Base-by-base conservation (phyloP, 768 basidiomycete species). In the Xerocomellus intermedius region DNA sequence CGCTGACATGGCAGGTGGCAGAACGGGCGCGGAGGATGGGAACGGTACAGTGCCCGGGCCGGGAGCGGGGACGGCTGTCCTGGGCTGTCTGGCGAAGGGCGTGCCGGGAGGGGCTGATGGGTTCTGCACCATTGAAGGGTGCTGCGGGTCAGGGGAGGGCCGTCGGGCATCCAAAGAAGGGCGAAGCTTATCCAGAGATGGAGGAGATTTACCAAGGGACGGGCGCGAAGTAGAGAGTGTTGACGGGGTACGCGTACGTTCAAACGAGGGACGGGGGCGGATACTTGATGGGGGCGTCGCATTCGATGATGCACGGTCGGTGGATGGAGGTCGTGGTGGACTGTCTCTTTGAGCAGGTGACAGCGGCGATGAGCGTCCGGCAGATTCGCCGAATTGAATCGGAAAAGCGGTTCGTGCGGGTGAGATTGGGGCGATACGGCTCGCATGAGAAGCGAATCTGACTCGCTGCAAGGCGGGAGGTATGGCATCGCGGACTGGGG, bases 361-460 rank as follows among this genome's bases (percentile, higher is more conserved):
- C 22, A 59, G 39, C 7, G 56, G 50, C 2, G 56, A 37, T 8
- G 67, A 48, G 42, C 63, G 69, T n/a, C 32, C 41, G 4, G 19
- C 3, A 17, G 58, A 13, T 19, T 64, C 65, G 36, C 48, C 33
- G 30, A 56, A 59, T 30, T 48, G 56, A 4, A 51, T 44, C 12
- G 65, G 48, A n/a, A 64, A 53, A 26, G 50, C 26, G 22, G 48
- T 13, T 16, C 50, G 57, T n/a, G 58, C 44, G 22, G 59, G 55
- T 5, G 64, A 56, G 48, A 28, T 17, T 19, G 49, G 41, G 41
- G 39, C 12, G 24, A 35, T 24, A 37, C 46, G 57, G 21, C 37
- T 32, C 4, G 59, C 50, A 8, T 61, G 70, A 1, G 68, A 62
- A 26, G 64, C 54, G 3, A 69, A 56, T 59, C 58, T 62, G 28